Evolutionary conservation across 805 yeast genomes (phyloP).

Genomic region (Hanseniaspora mollemarum): DNA sequence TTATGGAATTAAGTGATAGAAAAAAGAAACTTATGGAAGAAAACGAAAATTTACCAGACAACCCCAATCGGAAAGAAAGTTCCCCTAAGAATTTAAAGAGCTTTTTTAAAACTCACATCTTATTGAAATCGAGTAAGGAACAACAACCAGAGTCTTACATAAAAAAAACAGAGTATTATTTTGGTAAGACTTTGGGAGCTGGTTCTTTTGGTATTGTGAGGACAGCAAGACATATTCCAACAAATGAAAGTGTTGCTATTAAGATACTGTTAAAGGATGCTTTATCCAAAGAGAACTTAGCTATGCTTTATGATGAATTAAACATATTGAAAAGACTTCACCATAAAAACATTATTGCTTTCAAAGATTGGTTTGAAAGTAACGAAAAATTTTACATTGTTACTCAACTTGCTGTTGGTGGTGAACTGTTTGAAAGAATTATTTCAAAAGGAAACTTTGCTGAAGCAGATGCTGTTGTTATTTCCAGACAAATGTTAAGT

Average conservation of each 20-base stretch:
- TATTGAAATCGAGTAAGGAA: background rate
- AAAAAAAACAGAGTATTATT: conserved; percentile 58
- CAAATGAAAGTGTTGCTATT: conserved; percentile 69
- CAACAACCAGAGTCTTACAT: conserved; percentile 55
- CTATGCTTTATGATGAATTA: conserved; percentile 69
- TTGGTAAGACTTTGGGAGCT: conserved; percentile 81
- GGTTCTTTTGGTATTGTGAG: conserved; percentile 92
- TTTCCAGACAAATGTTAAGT: conserved; percentile 59
- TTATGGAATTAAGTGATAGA: conserved; percentile 6
- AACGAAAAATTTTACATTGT: conserved; percentile 86
- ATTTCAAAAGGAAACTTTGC: conserved; percentile 72
- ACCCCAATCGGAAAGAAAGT: background rate
- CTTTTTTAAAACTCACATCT: conserved; percentile 3
- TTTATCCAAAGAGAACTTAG: conserved; percentile 46
- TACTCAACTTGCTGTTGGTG: conserved; percentile 91
- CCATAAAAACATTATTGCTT: conserved; percentile 82
- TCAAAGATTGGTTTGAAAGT: conserved; percentile 87
- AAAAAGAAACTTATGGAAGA: conserved; percentile 11
- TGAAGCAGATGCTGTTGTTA: conserved; percentile 72
- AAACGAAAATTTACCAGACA: conserved; percentile 11
- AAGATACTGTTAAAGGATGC: conserved; percentile 82
- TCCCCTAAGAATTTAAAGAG: background rate
- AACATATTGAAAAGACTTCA: conserved; percentile 50
- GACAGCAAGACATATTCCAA: conserved; percentile 45
- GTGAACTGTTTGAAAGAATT: conserved; percentile 85